Conservation (phyloP, 148 eudicot genomes). For the Heliosperma pusillum region DNA sequence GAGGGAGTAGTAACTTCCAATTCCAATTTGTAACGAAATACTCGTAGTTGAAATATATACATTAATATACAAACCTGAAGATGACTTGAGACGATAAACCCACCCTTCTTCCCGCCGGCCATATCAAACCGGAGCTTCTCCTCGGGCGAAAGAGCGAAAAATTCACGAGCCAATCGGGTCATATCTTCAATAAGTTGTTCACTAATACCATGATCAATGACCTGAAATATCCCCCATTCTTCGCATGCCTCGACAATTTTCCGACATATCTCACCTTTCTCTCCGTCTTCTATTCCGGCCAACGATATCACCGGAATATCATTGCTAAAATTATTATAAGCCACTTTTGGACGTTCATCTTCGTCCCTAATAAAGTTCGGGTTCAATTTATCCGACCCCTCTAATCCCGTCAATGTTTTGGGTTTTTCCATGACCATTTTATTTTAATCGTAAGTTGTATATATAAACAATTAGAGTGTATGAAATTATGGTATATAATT, state of each 20-base stretch:
- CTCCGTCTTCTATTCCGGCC: constrained; percentile 53
- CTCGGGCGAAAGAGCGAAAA: constrained; percentile 62
- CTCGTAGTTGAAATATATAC: too few relatives aligned
- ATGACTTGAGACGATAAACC: constrained; percentile 92
- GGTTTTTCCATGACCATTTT: constrained; percentile 37
- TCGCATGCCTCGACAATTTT: constrained; percentile 84
- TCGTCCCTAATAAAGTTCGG: constrained; percentile 70
- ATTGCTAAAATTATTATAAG: constrained; percentile 62
- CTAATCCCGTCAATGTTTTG: constrained; percentile 46
- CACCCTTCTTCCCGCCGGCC: constrained; percentile 97
- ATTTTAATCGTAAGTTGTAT: neutral
- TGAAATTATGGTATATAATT: neutral
- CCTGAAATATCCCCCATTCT: constrained; percentile 91
- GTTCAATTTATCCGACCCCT: constrained; percentile 42
- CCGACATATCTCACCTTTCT: constrained; percentile 52
- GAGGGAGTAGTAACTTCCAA: too few relatives aligned
- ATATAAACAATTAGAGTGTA: too few relatives aligned
- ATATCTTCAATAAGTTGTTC: constrained; percentile 45
- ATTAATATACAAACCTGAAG: constrained; percentile 53
- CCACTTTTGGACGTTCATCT: constrained; percentile 89
- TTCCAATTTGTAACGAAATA: too few relatives aligned
- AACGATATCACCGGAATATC: constrained; percentile 85
- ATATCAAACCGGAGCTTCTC: constrained; percentile 86
- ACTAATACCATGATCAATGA: constrained; percentile 81
- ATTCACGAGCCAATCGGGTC: constrained; percentile 61